A percentile compares a stretch with the other conserved stretches of the same genome.
Evolutionary conservation across 495 filamentous ascomycete species (phyloP).

Genomic region (Penicillium odoratum): DNA sequence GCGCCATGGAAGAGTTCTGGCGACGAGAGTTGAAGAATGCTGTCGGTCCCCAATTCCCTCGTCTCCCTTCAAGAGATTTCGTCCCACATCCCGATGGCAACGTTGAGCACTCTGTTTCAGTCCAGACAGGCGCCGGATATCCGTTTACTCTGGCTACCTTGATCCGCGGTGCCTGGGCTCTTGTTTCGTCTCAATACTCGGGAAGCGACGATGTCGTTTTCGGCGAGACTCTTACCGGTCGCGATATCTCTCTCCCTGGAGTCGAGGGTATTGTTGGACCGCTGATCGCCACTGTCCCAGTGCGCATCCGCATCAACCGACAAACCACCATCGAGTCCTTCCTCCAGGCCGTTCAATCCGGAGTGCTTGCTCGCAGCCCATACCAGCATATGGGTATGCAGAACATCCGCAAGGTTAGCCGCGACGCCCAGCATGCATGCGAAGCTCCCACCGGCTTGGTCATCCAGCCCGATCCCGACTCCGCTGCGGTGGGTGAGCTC

Average conservation of each 20-base stretch:
- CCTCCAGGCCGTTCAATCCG: slow-evolving; percentile 52
- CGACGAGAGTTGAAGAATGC: slow-evolving; percentile 50
- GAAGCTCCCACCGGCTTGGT: slow-evolving; percentile 62
- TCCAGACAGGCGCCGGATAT: slow-evolving; percentile 35
- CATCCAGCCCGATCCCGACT: slow-evolving; percentile 49
- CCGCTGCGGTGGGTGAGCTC: slow-evolving; percentile 41
- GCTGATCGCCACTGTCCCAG: slow-evolving; percentile 65
- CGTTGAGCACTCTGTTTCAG: slow-evolving; percentile 49
- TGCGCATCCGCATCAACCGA: slow-evolving; percentile 47
- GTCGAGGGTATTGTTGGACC: slow-evolving; percentile 53
- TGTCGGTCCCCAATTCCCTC: slow-evolving; percentile 56
- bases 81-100: slow-evolving; percentile 53
- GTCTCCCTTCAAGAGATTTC: slow-evolving; percentile 54
- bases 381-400: slow-evolving; percentile 71
- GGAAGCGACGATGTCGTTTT: slow-evolving; percentile 56
- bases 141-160: slow-evolving; percentile 57
- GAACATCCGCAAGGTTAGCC: slow-evolving; percentile 61
- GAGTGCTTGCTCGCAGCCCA: slow-evolving; percentile 51
- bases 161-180: slow-evolving; percentile 63
- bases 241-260: slow-evolving; percentile 46
- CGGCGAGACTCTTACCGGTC: slow-evolving; percentile 57
- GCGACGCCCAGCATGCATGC: slow-evolving; percentile 63
- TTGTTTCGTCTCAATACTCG: slow-evolving; percentile 54
- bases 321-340: slow-evolving; percentile 30
- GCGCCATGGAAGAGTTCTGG: slow-evolving; percentile 43